A percentile compares a stretch with the other conserved stretches of the same genome.
Evolutionary conservation across 371 early-diverging fungal species (phyloP).

Genomic region (Apophysomyces elegans): DNA sequence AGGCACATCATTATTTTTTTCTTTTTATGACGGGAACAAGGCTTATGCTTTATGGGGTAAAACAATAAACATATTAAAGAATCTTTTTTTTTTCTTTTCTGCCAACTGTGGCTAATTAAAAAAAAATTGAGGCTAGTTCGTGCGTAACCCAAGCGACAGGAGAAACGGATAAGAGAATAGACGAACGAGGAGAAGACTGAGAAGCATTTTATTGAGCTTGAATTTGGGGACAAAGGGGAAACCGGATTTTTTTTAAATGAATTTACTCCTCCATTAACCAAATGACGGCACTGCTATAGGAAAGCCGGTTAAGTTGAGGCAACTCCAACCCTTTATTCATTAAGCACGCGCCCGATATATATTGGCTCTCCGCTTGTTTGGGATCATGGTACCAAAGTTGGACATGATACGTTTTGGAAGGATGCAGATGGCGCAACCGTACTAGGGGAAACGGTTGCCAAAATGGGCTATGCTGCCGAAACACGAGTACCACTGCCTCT

Average conservation of each 20-base stretch:
- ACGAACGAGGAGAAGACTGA: neutral
- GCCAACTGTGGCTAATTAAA: conserved; percentile 7
- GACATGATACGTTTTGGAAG: conserved; percentile 19
- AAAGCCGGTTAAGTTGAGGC: conserved; percentile 21
- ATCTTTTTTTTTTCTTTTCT: neutral
- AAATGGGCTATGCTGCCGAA: conserved; percentile 34
- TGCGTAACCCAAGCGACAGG: neutral
- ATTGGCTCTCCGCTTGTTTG: conserved; percentile 15
- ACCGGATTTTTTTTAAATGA: conserved; percentile 4
- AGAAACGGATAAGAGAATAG: neutral
- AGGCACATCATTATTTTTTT: neutral
- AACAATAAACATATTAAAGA: conserved; percentile 1
- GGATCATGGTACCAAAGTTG: conserved; percentile 31
- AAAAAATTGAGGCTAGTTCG: neutral
- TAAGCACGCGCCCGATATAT: conserved; percentile 31
- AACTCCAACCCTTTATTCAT: conserved; percentile 32
- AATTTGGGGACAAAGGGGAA: neutral
- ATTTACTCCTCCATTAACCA: conserved; percentile 11
- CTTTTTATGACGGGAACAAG: conserved; percentile 1
- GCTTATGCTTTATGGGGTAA: conserved; percentile 8
- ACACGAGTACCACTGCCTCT: conserved; percentile 37
- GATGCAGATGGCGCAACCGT: conserved; percentile 24
- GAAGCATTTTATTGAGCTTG: neutral
- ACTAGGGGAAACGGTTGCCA: conserved; percentile 29
- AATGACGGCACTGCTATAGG: conserved; percentile 28